Evolutionary conservation across 2,329 filamentous ascomycete genomes (phyloP).

Genomic region (Septoria linicola): DNA sequence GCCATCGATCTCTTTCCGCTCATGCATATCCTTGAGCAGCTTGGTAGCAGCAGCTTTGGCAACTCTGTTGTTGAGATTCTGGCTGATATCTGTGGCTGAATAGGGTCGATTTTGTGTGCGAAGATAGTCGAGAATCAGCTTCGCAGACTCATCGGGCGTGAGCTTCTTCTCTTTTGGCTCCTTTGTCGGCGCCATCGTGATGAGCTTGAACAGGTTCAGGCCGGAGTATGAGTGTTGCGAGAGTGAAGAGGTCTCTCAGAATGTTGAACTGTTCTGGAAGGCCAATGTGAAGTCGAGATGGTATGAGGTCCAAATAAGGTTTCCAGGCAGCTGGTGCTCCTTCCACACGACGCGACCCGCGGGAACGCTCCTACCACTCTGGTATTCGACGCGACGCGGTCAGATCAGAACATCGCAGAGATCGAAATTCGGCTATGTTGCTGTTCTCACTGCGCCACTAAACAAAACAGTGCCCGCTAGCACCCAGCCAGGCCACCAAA

Average conservation of each 20-base stretch:
- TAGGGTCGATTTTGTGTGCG: slow-evolving; percentile 37
- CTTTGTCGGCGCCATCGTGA: slow-evolving; percentile 36
- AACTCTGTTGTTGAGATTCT: slow-evolving; percentile 39
- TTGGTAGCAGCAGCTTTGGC: slow-evolving; percentile 57
- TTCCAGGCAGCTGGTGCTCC: neutral
- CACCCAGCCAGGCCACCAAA: slow-evolving; percentile 40
- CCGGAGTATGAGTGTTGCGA: neutral
- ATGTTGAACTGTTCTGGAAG: neutral
- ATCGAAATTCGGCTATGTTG: slow-evolving; percentile 1
- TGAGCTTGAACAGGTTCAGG: neutral
- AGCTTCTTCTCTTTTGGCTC: slow-evolving; percentile 33
- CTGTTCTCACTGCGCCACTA: slow-evolving; percentile 24
- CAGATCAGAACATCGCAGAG: neutral
- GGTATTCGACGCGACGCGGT: neutral
- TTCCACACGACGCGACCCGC: slow-evolving; percentile 1
- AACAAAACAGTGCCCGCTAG: slow-evolving; percentile 29
- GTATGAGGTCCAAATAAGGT: neutral
- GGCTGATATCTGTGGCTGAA: slow-evolving; percentile 39
- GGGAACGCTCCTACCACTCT: slow-evolving; percentile 1
- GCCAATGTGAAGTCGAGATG: neutral
- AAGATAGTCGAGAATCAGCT: slow-evolving; percentile 35
- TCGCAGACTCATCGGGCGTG: slow-evolving; percentile 33
- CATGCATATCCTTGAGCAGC: slow-evolving; percentile 61
- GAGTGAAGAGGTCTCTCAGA: neutral
- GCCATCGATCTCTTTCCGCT: slow-evolving; percentile 59